phyloP scores from a whole-genome alignment of 1,284 basidiomycete genomes.

The Serendipita sp. region DNA sequence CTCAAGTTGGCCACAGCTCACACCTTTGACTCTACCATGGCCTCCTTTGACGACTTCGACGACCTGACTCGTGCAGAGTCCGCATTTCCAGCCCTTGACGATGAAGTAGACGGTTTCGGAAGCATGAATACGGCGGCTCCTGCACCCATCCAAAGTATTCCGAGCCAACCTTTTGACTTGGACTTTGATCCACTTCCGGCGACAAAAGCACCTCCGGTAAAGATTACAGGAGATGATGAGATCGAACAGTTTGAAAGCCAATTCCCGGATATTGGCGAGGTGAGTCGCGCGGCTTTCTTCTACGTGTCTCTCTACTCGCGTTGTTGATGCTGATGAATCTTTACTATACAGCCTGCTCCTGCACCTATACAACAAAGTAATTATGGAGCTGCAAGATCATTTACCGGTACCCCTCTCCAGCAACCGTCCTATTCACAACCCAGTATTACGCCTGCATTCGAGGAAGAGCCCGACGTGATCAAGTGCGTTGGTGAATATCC shows the following conservation, averaged over 20 bases:
- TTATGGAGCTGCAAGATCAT: conserved; percentile 36
- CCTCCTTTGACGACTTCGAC: conserved; percentile 31
- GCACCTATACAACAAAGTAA: conserved; percentile 26
- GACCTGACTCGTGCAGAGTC: conserved; percentile 67
- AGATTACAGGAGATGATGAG: conserved; percentile 77
- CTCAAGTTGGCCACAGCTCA: not conserved
- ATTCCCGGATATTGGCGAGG: conserved; percentile 71
- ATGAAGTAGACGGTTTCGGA: conserved; percentile 43
- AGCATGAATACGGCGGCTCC: conserved; percentile 26
- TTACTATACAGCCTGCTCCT: conserved; percentile 17
- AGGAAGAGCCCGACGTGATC: conserved; percentile 84
- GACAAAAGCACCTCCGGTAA: conserved; percentile 37
- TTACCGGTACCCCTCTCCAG: conserved; percentile 33
- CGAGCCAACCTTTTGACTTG: conserved; percentile 30
- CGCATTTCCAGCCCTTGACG: conserved; percentile 74
- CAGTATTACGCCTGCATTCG: conserved; percentile 18
- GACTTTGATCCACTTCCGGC: conserved; percentile 30
- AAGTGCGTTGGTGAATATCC: conserved; percentile 32
- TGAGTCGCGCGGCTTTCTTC: conserved; percentile 32
- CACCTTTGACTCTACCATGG: conserved; percentile 3
- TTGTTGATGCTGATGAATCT: conserved; percentile 9
- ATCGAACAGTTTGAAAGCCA: conserved; percentile 82
- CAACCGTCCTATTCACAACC: conserved; percentile 39
- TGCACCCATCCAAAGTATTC: conserved; percentile 20
- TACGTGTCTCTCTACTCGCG: not conserved